phyloP scores from a whole-genome alignment of 306 rosid species.

The Pachyrhizus erosus region DNA sequence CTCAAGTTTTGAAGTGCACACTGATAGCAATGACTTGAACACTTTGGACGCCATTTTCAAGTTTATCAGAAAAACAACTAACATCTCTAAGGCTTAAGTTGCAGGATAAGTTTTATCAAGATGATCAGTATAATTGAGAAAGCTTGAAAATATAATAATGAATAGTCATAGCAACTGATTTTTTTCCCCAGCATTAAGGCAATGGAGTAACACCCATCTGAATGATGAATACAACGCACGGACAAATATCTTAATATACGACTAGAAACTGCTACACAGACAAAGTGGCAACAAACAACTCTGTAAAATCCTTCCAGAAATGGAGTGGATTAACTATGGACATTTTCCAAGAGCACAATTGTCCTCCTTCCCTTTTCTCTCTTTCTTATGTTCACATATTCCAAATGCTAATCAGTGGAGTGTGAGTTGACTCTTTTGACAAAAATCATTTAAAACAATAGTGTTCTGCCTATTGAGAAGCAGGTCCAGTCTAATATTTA shows the following conservation, averaged over 20 bases:
- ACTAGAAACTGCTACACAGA: slow-evolving; percentile 24
- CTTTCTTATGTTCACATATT: slow-evolving; percentile 24
- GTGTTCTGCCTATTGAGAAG: slow-evolving; percentile 29
- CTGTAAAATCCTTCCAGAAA: slow-evolving; percentile 28
- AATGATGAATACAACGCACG: slow-evolving; percentile 38
- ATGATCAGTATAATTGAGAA: slow-evolving; percentile 36
- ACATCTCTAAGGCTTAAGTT: slow-evolving; percentile 30
- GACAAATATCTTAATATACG: too few relatives aligned
- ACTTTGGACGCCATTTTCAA: slow-evolving; percentile 36
- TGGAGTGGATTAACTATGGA: slow-evolving; percentile 12
- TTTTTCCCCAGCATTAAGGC: slow-evolving; percentile 12
- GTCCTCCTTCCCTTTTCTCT: slow-evolving; percentile 9
- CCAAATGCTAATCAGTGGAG: slow-evolving; percentile 32
- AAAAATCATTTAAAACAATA: slow-evolving; percentile 42
- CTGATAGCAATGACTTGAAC: slow-evolving; percentile 30
- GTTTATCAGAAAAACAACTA: slow-evolving; percentile 38
- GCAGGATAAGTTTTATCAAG: slow-evolving; percentile 29
- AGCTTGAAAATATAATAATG: slow-evolving; percentile 10
- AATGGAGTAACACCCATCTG: slow-evolving; percentile 15
- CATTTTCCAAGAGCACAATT: slow-evolving; percentile 39
- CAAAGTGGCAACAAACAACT: slow-evolving; percentile 25
- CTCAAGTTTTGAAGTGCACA: slow-evolving; percentile 37
- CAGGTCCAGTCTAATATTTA: slow-evolving; percentile 33
- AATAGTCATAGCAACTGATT: background rate
- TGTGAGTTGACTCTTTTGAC: slow-evolving; percentile 41